Percentiles rank a stretch among this genome's conserved stretches.
Evolutionary conservation across 441 rosid species (phyloP).

Genomic region (Breynia disticha): DNA sequence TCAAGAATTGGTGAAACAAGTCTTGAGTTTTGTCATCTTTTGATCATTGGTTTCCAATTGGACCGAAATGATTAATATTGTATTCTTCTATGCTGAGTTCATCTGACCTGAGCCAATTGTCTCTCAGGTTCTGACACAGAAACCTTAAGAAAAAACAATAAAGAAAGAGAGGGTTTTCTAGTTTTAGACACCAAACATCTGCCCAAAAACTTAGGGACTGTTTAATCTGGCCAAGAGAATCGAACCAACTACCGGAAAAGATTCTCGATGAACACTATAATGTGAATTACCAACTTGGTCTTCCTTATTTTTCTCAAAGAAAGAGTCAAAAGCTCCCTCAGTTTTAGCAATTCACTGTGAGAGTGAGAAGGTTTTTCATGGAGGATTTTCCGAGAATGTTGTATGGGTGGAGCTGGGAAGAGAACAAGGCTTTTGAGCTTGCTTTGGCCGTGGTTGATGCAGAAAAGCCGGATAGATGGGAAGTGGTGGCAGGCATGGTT

Average conservation of each 20-base stretch:
- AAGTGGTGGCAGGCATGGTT: slow-evolving; percentile 49
- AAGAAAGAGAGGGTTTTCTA: slow-evolving; percentile 19
- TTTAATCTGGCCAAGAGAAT: slow-evolving; percentile 26
- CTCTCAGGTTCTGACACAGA: slow-evolving; percentile 15
- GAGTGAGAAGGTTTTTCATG: slow-evolving; percentile 20
- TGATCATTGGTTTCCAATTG: slow-evolving; percentile 27
- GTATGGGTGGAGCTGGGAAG: slow-evolving; percentile 69
- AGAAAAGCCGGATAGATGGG: slow-evolving; percentile 48
- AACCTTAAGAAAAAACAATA: slow-evolving; percentile 7
- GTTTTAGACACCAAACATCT: slow-evolving; percentile 13
- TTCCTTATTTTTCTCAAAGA: slow-evolving; percentile 17
- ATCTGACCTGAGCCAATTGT: slow-evolving; percentile 14
- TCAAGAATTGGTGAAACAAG: slow-evolving; percentile 23
- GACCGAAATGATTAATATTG: slow-evolving; percentile 11
- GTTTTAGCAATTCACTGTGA: background rate
- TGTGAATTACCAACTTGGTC: slow-evolving; percentile 20
- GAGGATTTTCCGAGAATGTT: slow-evolving; percentile 25
- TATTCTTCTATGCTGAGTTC: slow-evolving; percentile 11
- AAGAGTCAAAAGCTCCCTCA: slow-evolving; percentile 6
- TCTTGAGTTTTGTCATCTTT: slow-evolving; percentile 26
- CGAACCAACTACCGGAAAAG: slow-evolving; percentile 19
- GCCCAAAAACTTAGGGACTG: slow-evolving; percentile 20
- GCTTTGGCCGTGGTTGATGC: slow-evolving; percentile 61
- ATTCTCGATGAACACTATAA: slow-evolving; percentile 31
- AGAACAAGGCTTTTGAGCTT: slow-evolving; percentile 62